Evolutionary conservation across 768 basidiomycete genomes (phyloP).

Genomic region (Lanmaoa pseudosensibilis): DNA sequence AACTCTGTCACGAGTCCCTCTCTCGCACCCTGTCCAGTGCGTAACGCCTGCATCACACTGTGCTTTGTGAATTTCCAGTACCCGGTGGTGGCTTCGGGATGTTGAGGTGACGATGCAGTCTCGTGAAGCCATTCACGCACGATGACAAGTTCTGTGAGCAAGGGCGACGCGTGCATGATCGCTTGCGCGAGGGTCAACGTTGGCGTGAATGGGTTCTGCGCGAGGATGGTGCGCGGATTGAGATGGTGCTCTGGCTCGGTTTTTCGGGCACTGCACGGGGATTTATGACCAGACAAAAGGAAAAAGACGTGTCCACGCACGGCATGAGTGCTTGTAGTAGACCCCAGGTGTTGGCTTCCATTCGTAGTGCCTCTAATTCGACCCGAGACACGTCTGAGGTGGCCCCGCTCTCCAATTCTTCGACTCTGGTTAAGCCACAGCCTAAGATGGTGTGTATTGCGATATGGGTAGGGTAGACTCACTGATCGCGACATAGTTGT

Average conservation of each 20-base stretch:
- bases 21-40: constrained; percentile 46
- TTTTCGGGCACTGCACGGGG: constrained; percentile 58
- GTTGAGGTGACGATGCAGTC: constrained; percentile 57
- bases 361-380: constrained; percentile 60
- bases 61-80: constrained; percentile 86
- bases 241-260: constrained; percentile 49
- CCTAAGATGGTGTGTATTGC: neutral
- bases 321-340: constrained; percentile 77
- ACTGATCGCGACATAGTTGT: constrained; percentile 58
- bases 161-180: constrained; percentile 63
- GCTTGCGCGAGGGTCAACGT: constrained; percentile 72
- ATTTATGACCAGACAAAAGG: neutral
- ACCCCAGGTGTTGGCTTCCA: constrained; percentile 83
- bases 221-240: constrained; percentile 55
- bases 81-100: constrained; percentile 73
- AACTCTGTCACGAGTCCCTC: constrained; percentile 62
- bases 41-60: constrained; percentile 61
- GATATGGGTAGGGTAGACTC: constrained; percentile 25
- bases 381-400: constrained; percentile 41
- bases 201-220: constrained; percentile 80
- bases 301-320: constrained; percentile 41
- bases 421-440: constrained; percentile 40
- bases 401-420: constrained; percentile 47
- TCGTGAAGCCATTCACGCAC: constrained; percentile 90
- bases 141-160: constrained; percentile 73